Evolutionary conservation across 108 stramenopile genomes (phyloP), one percentile per base, ranked within the genome.

Genomic region (Stephanodiscus triporus): DNA sequence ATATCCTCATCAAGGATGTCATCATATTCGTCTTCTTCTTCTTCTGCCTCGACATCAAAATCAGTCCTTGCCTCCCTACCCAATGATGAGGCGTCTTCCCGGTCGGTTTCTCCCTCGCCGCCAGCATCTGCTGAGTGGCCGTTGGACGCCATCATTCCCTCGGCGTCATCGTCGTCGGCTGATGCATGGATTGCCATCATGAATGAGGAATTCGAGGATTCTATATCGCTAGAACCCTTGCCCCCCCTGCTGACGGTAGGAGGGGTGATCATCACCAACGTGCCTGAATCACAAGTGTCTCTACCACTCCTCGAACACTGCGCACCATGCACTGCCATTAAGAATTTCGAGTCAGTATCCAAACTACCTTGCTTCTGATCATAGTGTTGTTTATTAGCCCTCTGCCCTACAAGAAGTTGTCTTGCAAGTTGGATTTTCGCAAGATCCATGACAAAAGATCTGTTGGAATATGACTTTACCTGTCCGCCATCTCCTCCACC

Each of bases 171-270:
- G 17, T 54, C 63, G 66, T 82, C 75, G 0, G 51, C 60, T 29
- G 81, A 66, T 14, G 78, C 16, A 27, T 80, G 72, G 14, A 80
- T 80, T 54, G 79, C 72, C 72, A 73, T 80, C 62, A 80, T 54
- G 50, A 80, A 80, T 30, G 79, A 57, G 6, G 56, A 27, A 57
- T 29, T 57, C 16, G 56, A 57, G 27, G 26, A 40, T 56, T 65
- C 38, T 65, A 42, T 37, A 65, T 29, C 38, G 56, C 24, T 45
- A 27, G 32, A 26, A 45, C 37, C 40, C 27, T 19, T 63, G 34
- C 24, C 9, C 40, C 40, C 40, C 24, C 11, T 32, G 17, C 30
- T 53, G 20, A 14, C 34, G 22, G 55, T 55, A 32, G 50, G 27
- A 14, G 56, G 56, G 5, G 42, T 14, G 24, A 60, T 60, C 45